Evolutionary conservation across 257 asterid species (phyloP).

Genomic region (Solanum neorickii): DNA sequence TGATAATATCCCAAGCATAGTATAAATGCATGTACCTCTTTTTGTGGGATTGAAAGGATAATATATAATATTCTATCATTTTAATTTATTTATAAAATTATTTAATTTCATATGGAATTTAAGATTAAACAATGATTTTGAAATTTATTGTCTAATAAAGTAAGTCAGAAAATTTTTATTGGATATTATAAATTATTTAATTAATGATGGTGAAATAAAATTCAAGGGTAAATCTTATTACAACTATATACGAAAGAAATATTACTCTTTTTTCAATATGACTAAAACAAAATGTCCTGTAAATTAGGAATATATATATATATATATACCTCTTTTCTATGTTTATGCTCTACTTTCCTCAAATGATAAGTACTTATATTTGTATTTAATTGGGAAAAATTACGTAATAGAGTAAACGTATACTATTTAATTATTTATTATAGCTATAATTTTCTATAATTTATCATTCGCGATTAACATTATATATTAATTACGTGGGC

Average conservation of each 20-base stretch:
- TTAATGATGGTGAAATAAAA: no score
- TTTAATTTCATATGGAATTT: neutral
- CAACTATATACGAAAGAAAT: neutral
- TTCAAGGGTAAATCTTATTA: neutral
- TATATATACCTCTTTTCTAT: neutral
- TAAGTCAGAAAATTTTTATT: no score
- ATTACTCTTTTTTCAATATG: neutral
- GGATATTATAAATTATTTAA: neutral
- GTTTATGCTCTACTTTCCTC: neutral
- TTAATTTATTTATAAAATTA: neutral
- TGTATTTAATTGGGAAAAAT: neutral
- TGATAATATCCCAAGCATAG: neutral
- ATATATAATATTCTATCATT: neutral
- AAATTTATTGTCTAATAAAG: neutral
- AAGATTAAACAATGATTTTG: neutral
- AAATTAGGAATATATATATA: neutral
- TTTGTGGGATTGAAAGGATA: neutral
- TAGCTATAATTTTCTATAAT: no score
- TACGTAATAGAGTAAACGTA: rapidly evolving
- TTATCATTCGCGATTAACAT: no score
- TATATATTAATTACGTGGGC: no score
- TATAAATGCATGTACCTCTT: neutral
- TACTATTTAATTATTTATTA: no score
- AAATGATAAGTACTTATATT: neutral
- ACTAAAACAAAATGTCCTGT: neutral